Evolutionary conservation across 2,329 filamentous ascomycete genomes (phyloP).

Genomic region (Colletotrichum sansevieriae): DNA sequence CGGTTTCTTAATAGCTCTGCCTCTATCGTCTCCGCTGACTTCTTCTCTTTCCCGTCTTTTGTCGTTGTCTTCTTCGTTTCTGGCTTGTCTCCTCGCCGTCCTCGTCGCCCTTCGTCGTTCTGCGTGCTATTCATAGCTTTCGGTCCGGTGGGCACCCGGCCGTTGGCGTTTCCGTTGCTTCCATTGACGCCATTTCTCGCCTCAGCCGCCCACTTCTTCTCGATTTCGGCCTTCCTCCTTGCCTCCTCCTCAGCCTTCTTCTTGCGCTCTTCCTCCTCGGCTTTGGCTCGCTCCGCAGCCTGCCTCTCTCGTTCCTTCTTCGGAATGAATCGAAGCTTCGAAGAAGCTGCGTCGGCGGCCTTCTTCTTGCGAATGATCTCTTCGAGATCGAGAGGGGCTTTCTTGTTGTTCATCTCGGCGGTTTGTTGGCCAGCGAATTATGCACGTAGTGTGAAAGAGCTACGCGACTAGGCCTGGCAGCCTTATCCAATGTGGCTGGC

Average conservation of each 20-base stretch:
- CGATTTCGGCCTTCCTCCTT: conserved; percentile 79
- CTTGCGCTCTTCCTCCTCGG: conserved; percentile 73
- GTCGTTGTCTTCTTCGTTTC: conserved; percentile 65
- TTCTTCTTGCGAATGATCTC: conserved; percentile 88
- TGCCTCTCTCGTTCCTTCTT: conserved; percentile 86
- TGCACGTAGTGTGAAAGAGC: neutral
- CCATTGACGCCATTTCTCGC: conserved; percentile 46
- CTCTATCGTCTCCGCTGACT: conserved; percentile 73
- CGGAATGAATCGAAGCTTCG: conserved; percentile 89
- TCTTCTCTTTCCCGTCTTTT: conserved; percentile 54
- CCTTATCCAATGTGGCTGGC: neutral
- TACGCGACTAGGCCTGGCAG: neutral
- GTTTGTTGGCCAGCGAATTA: neutral
- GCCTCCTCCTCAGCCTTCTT: conserved; percentile 67
- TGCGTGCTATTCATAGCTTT: conserved; percentile 26
- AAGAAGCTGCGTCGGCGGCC: conserved; percentile 84
- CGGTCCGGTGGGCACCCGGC: conserved; percentile 34
- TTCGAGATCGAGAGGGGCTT: conserved; percentile 81
- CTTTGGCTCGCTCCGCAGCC: conserved; percentile 81
- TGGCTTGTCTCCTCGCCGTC: conserved; percentile 50
- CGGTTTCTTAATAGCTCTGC: conserved; percentile 80
- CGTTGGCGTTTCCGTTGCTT: conserved; percentile 62
- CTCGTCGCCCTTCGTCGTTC: conserved; percentile 52
- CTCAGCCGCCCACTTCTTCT: conserved; percentile 52
- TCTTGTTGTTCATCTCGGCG: conserved; percentile 13